Evolutionary conservation across 106 monocot genomes (phyloP).

Genomic region (Acanthochlamys bracteata): DNA sequence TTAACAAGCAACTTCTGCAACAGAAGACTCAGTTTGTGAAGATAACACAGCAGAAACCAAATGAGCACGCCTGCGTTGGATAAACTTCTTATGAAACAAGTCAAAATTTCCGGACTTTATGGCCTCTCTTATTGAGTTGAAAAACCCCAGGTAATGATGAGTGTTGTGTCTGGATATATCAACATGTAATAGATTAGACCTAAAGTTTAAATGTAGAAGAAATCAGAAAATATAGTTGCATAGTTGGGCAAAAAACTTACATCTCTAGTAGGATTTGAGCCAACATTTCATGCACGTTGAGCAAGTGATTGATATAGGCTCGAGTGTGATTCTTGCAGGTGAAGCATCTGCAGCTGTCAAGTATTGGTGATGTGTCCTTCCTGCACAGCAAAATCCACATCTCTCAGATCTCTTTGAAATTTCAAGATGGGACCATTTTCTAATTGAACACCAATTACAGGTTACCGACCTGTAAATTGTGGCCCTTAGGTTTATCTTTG

Average conservation of each 20-base stretch:
- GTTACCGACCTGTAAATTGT: conserved; percentile 55
- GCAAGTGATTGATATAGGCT: conserved; percentile 90
- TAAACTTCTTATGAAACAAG: conserved; percentile 45
- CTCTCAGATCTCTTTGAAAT: too few species aligned
- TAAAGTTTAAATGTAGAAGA: background rate
- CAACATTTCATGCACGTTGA: conserved; percentile 95
- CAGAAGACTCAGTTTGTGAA: conserved; percentile 9
- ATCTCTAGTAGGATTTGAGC: conserved; percentile 90
- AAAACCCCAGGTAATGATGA: conserved; percentile 86
- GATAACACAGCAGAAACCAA: conserved; percentile 26
- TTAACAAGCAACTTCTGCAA: background rate
- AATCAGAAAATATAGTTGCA: too few species aligned
- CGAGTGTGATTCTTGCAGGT: conserved; percentile 84
- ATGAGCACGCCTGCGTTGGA: conserved; percentile 44
- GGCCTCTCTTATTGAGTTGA: conserved; percentile 59
- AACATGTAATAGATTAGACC: background rate
- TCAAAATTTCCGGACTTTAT: conserved; percentile 58
- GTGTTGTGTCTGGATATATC: conserved; percentile 81
- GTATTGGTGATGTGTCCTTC: conserved; percentile 63
- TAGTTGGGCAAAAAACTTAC: conserved; percentile 21
- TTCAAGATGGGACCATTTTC: too few species aligned
- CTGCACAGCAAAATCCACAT: conserved; percentile 22
- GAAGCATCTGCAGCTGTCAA: conserved; percentile 52
- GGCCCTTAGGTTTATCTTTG: conserved; percentile 86
- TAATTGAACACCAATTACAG: background rate